A percentile compares a stretch with the other conserved stretches of the same genome.
Conservation (phyloP, 1,284 basidiomycete genomes). For the Boletus semigastroideus region DNA sequence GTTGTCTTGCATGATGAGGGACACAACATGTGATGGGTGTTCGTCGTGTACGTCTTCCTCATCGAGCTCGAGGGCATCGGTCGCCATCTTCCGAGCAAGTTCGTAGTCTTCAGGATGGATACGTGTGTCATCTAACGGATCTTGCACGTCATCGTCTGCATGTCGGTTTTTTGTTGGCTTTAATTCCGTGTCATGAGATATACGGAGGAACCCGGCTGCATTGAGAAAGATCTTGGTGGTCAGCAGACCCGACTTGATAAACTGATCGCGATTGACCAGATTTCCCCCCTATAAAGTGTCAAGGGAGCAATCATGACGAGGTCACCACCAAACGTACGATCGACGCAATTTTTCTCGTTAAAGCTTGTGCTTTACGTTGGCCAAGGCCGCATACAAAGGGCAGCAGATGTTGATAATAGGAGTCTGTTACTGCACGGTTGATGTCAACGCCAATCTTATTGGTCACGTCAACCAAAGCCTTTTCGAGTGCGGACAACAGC, state of each 20-base stretch:
- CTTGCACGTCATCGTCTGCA: conserved; percentile 72
- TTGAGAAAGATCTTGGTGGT: conserved; percentile 91
- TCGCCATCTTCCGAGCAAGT: conserved; percentile 97
- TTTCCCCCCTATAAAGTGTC: conserved; percentile 66
- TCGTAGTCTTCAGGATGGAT: conserved; percentile 99
- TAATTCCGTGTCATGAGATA: conserved; percentile 69
- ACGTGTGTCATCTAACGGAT: conserved; percentile 93
- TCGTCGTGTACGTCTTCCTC: conserved; percentile 92
- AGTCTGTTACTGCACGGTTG: conserved; percentile 85
- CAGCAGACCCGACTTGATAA: conserved; percentile 77
- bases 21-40: conserved; percentile 86
- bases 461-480: conserved; percentile 85
- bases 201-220: conserved; percentile 87
- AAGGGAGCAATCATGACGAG: conserved; percentile 9
- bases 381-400: conserved; percentile 94
- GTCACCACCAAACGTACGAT: conserved; percentile 47
- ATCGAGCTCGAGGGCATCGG: conserved; percentile 93
- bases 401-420: conserved; percentile 86
- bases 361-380: conserved; percentile 87
- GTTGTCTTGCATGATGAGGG: conserved; percentile 81
- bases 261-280: conserved; percentile 80
- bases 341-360: conserved; percentile 80
- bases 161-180: conserved; percentile 65
- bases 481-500: conserved; percentile 79
- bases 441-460: conserved; percentile 96